phyloP scores from a whole-genome alignment of 2,329 filamentous ascomycete species.

The Aspergillus pseudoviridinutans region DNA sequence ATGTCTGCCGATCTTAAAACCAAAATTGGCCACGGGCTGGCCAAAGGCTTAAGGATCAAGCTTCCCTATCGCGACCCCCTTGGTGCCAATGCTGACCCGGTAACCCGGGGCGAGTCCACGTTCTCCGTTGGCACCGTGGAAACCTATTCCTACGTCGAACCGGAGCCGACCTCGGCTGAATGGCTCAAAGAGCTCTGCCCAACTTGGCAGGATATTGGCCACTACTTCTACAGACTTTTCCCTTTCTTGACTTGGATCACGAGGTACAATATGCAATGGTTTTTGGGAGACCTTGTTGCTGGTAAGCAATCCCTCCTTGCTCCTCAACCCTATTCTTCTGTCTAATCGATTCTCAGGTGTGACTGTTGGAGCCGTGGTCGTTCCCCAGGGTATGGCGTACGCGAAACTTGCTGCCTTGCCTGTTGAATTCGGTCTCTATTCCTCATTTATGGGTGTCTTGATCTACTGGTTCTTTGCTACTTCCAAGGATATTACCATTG shows the following conservation, averaged over 20 bases:
- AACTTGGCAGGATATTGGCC: conserved; percentile 46
- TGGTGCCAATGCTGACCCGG: conserved; percentile 53
- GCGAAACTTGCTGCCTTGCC: conserved; percentile 76
- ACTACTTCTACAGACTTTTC: conserved; percentile 71
- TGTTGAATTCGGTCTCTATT: conserved; percentile 82
- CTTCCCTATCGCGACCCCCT: conserved; percentile 60
- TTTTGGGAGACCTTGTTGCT: conserved; percentile 82
- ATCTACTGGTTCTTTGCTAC: conserved; percentile 98
- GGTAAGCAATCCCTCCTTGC: conserved; percentile 50
- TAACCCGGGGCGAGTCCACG: conserved; percentile 74
- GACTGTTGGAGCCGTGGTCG: conserved; percentile 73
- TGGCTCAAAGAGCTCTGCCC: conserved; percentile 67
- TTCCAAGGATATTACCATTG: conserved; percentile 97
- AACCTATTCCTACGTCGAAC: conserved; percentile 78
- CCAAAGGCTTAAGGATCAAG: conserved; percentile 79
- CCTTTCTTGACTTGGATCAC: conserved; percentile 87
- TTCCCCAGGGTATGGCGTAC: conserved; percentile 98
- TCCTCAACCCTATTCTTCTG: not conserved
- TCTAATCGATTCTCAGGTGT: conserved; percentile 47
- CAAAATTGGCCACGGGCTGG: conserved; percentile 67
- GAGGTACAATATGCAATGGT: conserved; percentile 86
- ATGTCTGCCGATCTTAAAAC: conserved; percentile 39
- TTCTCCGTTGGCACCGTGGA: conserved; percentile 70
- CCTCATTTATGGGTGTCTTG: conserved; percentile 91
- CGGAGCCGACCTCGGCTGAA: conserved; percentile 70